A percentile compares a stretch with the other conserved stretches of the same genome.
These are phyloP conservation scores for Cephalotrichum gorgonifer DNA, from an alignment of 2,329 filamentous ascomycete genomes.

Conservation along the genomic window DNA sequence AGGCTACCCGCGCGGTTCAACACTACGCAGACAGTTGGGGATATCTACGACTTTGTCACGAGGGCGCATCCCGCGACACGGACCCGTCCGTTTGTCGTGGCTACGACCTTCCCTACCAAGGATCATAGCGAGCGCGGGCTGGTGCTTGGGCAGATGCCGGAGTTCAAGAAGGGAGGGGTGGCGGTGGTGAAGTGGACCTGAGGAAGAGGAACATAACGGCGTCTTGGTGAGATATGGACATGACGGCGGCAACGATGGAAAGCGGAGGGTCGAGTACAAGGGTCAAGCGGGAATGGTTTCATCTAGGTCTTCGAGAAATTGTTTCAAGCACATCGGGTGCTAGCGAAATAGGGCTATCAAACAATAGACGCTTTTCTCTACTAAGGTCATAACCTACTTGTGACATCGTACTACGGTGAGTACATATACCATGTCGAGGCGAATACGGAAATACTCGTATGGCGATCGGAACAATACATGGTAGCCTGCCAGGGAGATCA, in stretches of 20 bases:
- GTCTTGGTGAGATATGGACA: neutral
- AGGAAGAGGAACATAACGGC: neutral
- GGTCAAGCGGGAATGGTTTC: too few species aligned
- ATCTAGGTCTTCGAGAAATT: neutral
- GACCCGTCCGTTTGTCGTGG: conserved; percentile 59
- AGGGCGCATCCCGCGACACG: conserved; percentile 48
- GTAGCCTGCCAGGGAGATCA: too few species aligned
- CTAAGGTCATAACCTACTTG: too few species aligned
- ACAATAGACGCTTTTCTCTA: too few species aligned
- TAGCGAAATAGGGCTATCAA: too few species aligned
- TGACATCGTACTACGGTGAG: too few species aligned
- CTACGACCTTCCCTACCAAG: conserved; percentile 76
- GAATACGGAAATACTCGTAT: too few species aligned
- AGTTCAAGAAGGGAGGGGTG: conserved; percentile 57
- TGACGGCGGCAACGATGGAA: too few species aligned
- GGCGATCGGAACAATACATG: too few species aligned
- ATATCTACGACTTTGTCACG: conserved; percentile 66
- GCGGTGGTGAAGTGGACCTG: conserved; percentile 50
- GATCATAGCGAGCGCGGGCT: conserved; percentile 60
- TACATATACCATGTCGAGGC: too few species aligned
- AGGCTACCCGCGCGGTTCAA: conserved; percentile 75
- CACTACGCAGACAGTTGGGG: conserved; percentile 63
- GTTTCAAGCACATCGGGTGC: neutral
- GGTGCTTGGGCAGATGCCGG: conserved; percentile 47
- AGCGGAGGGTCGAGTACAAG: too few species aligned